Conservation (phyloP, 129 eudicot genomes). For the Ambrosia artemisiifolia region DNA sequence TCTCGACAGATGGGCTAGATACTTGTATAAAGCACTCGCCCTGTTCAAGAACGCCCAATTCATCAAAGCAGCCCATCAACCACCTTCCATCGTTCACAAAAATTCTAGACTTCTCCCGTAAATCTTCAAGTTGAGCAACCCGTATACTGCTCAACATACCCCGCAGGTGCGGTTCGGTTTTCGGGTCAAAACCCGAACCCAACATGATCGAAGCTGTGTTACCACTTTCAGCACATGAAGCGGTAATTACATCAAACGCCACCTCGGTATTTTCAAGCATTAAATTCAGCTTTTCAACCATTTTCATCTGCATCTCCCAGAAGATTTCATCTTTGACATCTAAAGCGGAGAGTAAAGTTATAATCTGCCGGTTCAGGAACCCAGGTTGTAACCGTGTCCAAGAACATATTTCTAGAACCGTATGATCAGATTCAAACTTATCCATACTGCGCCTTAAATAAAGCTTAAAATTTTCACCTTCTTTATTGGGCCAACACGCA, state of each 20-base stretch:
- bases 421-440: conserved; percentile 57
- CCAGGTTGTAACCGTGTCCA: conserved; percentile 73
- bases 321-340: conserved; percentile 8
- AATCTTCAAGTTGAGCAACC: conserved; percentile 8
- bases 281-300: neutral
- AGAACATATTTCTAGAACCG: conserved; percentile 58
- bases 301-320: conserved; percentile 16
- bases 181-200: conserved; percentile 15
- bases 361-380: conserved; percentile 55
- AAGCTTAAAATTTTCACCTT: conserved; percentile 25
- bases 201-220: conserved; percentile 10
- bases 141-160: conserved; percentile 16
- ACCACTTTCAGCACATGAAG: conserved; percentile 15
- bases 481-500: conserved; percentile 45
- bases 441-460: conserved; percentile 56
- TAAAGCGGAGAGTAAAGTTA: conserved; percentile 31
- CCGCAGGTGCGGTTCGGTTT: conserved; percentile 13
- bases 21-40: conserved; percentile 12
- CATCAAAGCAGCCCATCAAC: conserved; percentile 16
- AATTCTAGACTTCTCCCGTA: conserved; percentile 8
- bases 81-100: conserved; percentile 17
- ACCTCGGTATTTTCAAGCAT: conserved; percentile 9
- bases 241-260: conserved; percentile 15
- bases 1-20: conserved; percentile 4
- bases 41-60: conserved; percentile 12